Evolutionary conservation across 1,284 basidiomycete species (phyloP).

Genomic region (Anthracocystis panici-leucophaei): DNA sequence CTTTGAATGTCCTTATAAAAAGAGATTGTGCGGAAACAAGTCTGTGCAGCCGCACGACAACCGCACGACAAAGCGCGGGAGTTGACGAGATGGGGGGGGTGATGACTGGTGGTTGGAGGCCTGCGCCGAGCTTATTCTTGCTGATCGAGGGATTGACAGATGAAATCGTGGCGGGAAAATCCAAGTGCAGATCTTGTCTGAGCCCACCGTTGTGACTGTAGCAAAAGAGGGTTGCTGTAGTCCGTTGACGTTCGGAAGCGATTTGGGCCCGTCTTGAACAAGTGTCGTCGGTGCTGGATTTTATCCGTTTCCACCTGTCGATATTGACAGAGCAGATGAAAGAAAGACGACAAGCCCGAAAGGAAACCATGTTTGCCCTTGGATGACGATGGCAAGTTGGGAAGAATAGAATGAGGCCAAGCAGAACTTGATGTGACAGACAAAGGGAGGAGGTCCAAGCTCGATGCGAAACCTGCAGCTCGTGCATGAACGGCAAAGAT

Average conservation of each 20-base stretch:
- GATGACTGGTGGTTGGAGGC: constrained; percentile 13
- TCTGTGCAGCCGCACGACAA: too few species aligned
- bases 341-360: background rate
- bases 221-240: constrained; percentile 2
- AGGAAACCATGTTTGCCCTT: background rate
- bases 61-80: constrained; percentile 4
- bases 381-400: background rate
- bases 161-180: constrained; percentile 14
- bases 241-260: constrained; percentile 5
- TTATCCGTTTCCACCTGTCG: too few species aligned
- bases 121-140: constrained; percentile 17
- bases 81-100: constrained; percentile 15
- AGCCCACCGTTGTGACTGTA: constrained; percentile 5
- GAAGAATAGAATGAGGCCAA: background rate
- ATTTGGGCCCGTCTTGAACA: too few species aligned
- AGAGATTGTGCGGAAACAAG: constrained; percentile 28
- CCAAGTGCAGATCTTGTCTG: constrained; percentile 3
- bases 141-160: constrained; percentile 24
- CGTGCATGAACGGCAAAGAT: constrained; percentile 17
- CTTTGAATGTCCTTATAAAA: constrained; percentile 8
- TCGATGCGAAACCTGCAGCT: constrained; percentile 2
- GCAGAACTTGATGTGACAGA: background rate
- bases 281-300: too few species aligned
- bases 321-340: background rate
- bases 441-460: constrained; percentile 24